phyloP scores from a whole-genome alignment of 2,329 filamentous ascomycete genomes.

The Sporothrix curviconia region DNA sequence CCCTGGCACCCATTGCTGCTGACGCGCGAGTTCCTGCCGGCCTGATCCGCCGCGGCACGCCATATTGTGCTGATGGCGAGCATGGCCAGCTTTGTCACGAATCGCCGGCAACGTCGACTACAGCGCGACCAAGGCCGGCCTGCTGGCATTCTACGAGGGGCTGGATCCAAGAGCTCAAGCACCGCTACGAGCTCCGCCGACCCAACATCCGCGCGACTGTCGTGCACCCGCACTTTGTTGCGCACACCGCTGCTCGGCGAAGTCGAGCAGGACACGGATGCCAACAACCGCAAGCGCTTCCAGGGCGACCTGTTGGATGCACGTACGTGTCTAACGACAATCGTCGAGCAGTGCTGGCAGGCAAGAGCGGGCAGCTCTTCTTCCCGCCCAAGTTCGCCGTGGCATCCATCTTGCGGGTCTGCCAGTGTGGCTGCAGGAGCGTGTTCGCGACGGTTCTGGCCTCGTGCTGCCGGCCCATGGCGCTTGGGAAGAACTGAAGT shows the following conservation, averaged over 20 bases:
- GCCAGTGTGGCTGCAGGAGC: conserved; percentile 31
- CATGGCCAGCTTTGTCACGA: conserved; percentile 53
- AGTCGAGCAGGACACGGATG: conserved; percentile 41
- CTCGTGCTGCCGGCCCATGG: neutral
- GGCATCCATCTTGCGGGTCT: conserved; percentile 42
- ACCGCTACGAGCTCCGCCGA: conserved; percentile 56
- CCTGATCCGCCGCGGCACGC: conserved; percentile 56
- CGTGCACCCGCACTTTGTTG: conserved; percentile 15
- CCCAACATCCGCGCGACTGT: conserved; percentile 51
- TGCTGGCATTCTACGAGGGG: conserved; percentile 62
- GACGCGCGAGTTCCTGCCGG: conserved; percentile 58
- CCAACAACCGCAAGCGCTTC: conserved; percentile 48
- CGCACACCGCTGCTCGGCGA: conserved; percentile 9
- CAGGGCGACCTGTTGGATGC: conserved; percentile 51
- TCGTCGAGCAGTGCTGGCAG: conserved; percentile 55
- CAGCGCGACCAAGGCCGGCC: conserved; percentile 58
- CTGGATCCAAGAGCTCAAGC: conserved; percentile 51
- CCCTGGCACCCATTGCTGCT: conserved; percentile 58
- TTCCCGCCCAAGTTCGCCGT: conserved; percentile 40
- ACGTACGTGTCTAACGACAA: conserved; percentile 58
- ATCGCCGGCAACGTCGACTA: conserved; percentile 59
- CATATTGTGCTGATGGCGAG: conserved; percentile 66
- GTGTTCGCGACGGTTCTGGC: neutral
- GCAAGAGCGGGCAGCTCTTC: conserved; percentile 50
- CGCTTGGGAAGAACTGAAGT: no score